Conservation (phyloP, 768 basidiomycete genomes). For the Lyophyllum semitale region DNA sequence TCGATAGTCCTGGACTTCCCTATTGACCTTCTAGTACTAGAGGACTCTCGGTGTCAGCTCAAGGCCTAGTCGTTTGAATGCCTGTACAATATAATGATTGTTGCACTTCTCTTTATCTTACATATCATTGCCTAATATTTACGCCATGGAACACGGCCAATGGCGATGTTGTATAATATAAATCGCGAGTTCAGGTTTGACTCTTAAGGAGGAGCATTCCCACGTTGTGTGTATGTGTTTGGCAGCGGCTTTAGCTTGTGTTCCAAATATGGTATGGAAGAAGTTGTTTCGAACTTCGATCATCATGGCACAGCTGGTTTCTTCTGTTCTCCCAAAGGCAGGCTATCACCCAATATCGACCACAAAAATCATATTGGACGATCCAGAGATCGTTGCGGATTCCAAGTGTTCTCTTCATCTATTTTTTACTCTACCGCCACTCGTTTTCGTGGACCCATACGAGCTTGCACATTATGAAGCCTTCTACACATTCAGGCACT, state of each 20-base stretch:
- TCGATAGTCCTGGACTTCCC: background rate
- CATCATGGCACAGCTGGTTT: constrained; percentile 29
- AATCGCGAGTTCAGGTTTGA: too few species aligned
- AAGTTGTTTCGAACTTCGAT: background rate
- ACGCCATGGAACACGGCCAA: too few species aligned
- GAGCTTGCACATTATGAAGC: constrained; percentile 41
- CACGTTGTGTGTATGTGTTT: background rate
- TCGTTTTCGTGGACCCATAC: constrained; percentile 50
- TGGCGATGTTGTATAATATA: too few species aligned
- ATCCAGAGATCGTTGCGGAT: constrained; percentile 1
- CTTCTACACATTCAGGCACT: constrained; percentile 40
- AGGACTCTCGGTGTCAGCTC: too few species aligned
- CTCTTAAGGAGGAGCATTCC: too few species aligned
- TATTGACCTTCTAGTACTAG: background rate
- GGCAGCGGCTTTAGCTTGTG: background rate
- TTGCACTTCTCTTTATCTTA: background rate
- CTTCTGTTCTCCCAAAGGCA: constrained; percentile 28
- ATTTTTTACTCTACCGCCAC: constrained; percentile 39
- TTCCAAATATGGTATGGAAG: background rate
- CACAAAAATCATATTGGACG: constrained; percentile 25
- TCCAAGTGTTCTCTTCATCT: constrained; percentile 39
- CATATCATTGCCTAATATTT: background rate
- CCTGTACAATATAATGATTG: too few species aligned
- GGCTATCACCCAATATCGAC: constrained; percentile 42
- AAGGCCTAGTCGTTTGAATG: too few species aligned